Evolutionary conservation across 2,329 filamentous ascomycete species (phyloP), one percentile per base, ranked within the genome.

Genomic region (Pseudogymnoascus sp.): DNA sequence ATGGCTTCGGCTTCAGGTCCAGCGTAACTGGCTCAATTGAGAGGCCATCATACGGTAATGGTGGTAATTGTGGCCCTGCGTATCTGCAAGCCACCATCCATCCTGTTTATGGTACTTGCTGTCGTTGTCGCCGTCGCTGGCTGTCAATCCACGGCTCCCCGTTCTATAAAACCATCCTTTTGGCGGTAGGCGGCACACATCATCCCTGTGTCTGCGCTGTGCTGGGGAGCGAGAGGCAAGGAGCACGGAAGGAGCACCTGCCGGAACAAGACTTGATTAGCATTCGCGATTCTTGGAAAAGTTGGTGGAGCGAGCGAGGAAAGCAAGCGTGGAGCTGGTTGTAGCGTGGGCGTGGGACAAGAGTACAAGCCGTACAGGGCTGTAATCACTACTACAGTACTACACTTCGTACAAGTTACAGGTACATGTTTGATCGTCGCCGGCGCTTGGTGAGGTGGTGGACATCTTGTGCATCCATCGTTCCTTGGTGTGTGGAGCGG

Each of bases 401-500:
- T 18, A 18, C 18, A 18, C 18, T 16, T 16, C 16, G 16, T 16
- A 6, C 21, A 21, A 25, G 42, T 11, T 46, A 46, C 42, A 25
- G 42, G 42, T n/a, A 46, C 42, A 46, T 46, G 42, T 46, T 46
- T 46, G 42, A 46, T 46, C 42, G 21, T 46, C 42, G 21, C 42
- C 21, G 42, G 42, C 42, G 42, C 42, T 46, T 46, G 42, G 21
- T 25, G 21, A 23, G 42, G 9, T 31, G 28, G 28, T 31, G 28
- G 28, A 31, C 42, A 46, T 25, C 42, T 14, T 8, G 42, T 25
- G 21, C 42, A 46, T 46, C 18, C 21, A 31, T 31, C 28, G 7
- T 18, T 18, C 12, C 42, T 46, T 25, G 42, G 18, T 46, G 21
- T 7, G 43, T 49, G 43, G 43, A 49, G 21, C 23, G 31, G 9